Conservation (phyloP, 176 grass and related monocot genomes). For the Oryza longistaminata region DNA sequence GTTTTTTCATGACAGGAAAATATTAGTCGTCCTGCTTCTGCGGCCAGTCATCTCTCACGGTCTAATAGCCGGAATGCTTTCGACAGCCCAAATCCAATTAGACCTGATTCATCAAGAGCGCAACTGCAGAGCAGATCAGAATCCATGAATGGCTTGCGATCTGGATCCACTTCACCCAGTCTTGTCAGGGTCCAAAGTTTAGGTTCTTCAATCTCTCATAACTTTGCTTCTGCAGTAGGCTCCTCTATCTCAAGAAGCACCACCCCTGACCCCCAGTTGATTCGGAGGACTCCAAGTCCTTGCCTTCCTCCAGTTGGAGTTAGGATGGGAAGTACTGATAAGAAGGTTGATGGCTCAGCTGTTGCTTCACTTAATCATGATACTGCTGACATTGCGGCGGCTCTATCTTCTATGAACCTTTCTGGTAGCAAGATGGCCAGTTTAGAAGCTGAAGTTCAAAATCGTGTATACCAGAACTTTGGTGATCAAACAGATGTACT, state of each 20-base stretch:
- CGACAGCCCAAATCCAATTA: slow-evolving; percentile 48
- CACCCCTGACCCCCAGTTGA: slow-evolving; percentile 81
- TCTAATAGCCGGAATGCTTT: slow-evolving; percentile 65
- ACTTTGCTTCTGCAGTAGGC: slow-evolving; percentile 58
- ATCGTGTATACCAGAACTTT: slow-evolving; percentile 55
- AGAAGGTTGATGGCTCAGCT: slow-evolving; percentile 38
- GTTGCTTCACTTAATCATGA: slow-evolving; percentile 44
- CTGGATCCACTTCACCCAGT: slow-evolving; percentile 68
- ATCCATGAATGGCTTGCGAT: slow-evolving; percentile 62
- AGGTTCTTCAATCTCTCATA: slow-evolving; percentile 72
- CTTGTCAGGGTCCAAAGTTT: slow-evolving; percentile 85
- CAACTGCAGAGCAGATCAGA: slow-evolving; percentile 59
- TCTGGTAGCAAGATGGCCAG: slow-evolving; percentile 46
- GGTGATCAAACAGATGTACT: slow-evolving; percentile 50
- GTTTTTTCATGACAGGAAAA: slow-evolving; percentile 66
- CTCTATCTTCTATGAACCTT: slow-evolving; percentile 62
- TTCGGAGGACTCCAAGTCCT: slow-evolving; percentile 82
- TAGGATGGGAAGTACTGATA: slow-evolving; percentile 63
- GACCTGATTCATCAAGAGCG: slow-evolving; percentile 43
- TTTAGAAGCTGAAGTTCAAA: slow-evolving; percentile 53
- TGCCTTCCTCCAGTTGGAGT: slow-evolving; percentile 92
- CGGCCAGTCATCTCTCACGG: slow-evolving; percentile 50
- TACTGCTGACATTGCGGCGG: slow-evolving; percentile 48
- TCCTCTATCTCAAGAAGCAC: slow-evolving; percentile 68
- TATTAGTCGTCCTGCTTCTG: slow-evolving; percentile 41